Evolutionary conservation across 2,329 filamentous ascomycete genomes (phyloP), one percentile per base, ranked within the genome.

Genomic region (Ilyonectria destructans): DNA sequence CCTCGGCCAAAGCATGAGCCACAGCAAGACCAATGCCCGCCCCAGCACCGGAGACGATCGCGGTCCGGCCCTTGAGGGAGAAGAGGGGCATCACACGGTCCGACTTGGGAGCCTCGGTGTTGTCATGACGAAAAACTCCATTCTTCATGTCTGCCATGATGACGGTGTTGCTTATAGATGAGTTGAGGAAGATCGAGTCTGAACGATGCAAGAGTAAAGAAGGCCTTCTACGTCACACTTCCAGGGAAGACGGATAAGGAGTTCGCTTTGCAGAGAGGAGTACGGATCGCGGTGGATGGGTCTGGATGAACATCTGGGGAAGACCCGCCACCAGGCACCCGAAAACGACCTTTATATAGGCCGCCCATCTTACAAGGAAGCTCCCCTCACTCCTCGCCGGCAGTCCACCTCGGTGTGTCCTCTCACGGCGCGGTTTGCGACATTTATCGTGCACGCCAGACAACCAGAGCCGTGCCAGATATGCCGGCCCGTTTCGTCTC

Each of bases 61-160:
- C 91, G 2, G 91, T 93, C 74, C 89, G 88, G 49, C 90, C 91
- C 76, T 90, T 90, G 58, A 93, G 84, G 6, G 91, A 93, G 82
- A 93, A 92, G 66, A 93, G 86, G 37, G 88, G 86, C 77, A 93
- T 78, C 65, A 93, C 86, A 51, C 87, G 82, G 62, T 85, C 85
- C 31, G 83, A 79, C 62, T 80, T 73, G 45, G 86, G 84, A 3
- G 83, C 73, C 35, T 77, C 78, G 72, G 87, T 90, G 77, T 87
- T 90, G 75, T 89, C 80, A 77, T 90, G 89, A 70, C 81, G 80
- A 76, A 92, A 92, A 71, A 80, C 80, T 64, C 89, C 86, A 65
- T 82, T 82, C 45, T 80, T 79, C 72, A 83, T 82, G 62, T 83
- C 79, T 46, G 43, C 43, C 57, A 54, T 48, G 19, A 48, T 58